Evolutionary conservation across 768 basidiomycete species (phyloP).

Genomic region (Suillus subalutaceus): DNA sequence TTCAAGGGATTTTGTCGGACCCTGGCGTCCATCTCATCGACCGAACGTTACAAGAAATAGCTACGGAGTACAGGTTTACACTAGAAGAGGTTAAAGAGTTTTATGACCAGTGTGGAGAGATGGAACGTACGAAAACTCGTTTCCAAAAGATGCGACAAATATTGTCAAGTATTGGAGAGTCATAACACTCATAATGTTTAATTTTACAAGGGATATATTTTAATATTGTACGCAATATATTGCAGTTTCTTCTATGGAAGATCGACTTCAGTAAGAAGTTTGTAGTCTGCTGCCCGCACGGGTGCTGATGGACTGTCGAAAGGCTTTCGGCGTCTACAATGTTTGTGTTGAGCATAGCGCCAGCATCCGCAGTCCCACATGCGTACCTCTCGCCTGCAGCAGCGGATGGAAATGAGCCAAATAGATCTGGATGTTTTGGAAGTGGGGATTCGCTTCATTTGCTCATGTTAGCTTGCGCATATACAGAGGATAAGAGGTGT

Average conservation of each 20-base stretch:
- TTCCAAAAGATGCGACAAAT: constrained; percentile 70
- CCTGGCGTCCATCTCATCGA: constrained; percentile 62
- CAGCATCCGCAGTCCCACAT: background rate
- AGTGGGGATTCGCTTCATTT: constrained; percentile 80
- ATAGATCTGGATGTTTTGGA: constrained; percentile 95
- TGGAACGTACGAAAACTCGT: constrained; percentile 62
- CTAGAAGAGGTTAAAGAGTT: constrained; percentile 77
- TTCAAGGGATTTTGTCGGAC: background rate
- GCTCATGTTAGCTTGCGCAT: constrained; percentile 8
- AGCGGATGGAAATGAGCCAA: constrained; percentile 92
- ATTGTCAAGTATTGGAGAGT: constrained; percentile 32
- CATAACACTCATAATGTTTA: constrained; percentile 12
- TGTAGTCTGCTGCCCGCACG: constrained; percentile 67
- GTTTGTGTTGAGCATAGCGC: background rate
- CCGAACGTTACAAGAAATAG: constrained; percentile 65
- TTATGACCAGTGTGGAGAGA: constrained; percentile 74
- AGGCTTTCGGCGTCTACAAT: constrained; percentile 68
- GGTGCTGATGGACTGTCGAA: constrained; percentile 84
- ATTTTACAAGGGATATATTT: background rate
- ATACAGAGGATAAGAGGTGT: constrained; percentile 6
- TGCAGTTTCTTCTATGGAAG: constrained; percentile 27
- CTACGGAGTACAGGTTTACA: constrained; percentile 70
- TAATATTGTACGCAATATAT: background rate
- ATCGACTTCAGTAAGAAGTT: constrained; percentile 67
- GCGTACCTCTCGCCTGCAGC: constrained; percentile 95